Percentiles rank a stretch among this genome's conserved stretches.
Conservation (phyloP, 1,139 yeast species). For the Schizosaccharomyces versatilis region DNA sequence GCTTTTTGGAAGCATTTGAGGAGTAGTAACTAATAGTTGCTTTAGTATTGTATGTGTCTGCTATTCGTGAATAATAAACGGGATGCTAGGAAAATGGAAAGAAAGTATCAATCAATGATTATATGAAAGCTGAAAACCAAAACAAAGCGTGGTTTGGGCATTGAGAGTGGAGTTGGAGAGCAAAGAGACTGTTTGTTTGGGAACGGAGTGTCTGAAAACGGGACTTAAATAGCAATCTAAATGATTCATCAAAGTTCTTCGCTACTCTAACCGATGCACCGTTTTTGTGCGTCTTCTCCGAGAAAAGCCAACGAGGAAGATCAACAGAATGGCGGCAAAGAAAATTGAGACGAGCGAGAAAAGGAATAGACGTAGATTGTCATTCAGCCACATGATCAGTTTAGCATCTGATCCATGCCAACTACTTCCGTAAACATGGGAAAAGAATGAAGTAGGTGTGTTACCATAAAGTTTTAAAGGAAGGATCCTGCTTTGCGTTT, state of each 20-base stretch:
- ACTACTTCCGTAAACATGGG: constrained; percentile 7
- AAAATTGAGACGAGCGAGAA: background rate
- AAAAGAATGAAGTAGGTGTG: constrained; percentile 3
- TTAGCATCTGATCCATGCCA: constrained; percentile 8
- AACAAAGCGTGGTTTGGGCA: background rate
- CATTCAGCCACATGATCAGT: constrained; percentile 1
- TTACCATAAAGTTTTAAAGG: constrained; percentile 4
- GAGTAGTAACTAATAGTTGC: background rate
- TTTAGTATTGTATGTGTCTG: constrained; percentile 2
- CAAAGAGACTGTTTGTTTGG: background rate
- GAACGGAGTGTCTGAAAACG: background rate
- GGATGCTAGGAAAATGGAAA: background rate
- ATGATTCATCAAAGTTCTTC: background rate
- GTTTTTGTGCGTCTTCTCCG: background rate
- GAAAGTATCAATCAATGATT: background rate
- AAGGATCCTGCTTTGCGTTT: constrained; percentile 1
- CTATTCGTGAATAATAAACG: background rate
- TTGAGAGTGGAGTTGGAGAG: background rate
- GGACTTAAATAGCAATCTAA: background rate
- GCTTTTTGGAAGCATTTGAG: background rate
- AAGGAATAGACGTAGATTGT: background rate
- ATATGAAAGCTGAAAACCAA: background rate
- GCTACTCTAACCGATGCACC: too few relatives aligned
- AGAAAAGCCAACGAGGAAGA: background rate
- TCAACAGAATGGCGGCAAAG: background rate